phyloP scores from a whole-genome alignment of 73 alveolate genomes.

The Blepharisma stoltei region DNA sequence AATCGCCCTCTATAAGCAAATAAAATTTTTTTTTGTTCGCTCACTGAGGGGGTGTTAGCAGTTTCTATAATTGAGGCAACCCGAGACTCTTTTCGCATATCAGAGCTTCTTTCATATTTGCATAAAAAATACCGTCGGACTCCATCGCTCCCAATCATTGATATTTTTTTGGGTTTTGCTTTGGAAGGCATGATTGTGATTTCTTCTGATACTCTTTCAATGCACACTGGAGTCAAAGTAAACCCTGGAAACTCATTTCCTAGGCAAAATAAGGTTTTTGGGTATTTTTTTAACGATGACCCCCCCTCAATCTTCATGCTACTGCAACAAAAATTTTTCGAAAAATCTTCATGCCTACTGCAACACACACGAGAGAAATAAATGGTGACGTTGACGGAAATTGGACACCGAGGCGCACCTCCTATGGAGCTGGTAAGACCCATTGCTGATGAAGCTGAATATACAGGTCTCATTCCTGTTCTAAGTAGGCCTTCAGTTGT shows the following conservation, averaged over 20 bases:
- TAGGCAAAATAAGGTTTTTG: neutral
- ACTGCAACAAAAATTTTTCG: neutral
- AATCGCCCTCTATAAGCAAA: too few species aligned
- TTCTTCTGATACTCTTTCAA: neutral
- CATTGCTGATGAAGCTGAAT: too few species aligned
- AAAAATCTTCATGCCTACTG: neutral
- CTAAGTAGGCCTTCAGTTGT: too few species aligned
- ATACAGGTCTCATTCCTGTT: too few species aligned
- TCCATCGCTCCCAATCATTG: slow-evolving; percentile 55
- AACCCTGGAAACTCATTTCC: slow-evolving; percentile 22
- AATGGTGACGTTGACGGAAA: too few species aligned
- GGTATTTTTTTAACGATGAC: neutral
- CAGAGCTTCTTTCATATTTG: slow-evolving; percentile 59
- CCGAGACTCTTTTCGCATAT: slow-evolving; percentile 69
- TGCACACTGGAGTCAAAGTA: neutral
- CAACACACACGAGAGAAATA: too few species aligned
- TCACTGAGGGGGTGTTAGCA: too few species aligned
- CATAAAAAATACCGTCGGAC: slow-evolving; percentile 49
- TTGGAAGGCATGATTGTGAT: slow-evolving; percentile 36
- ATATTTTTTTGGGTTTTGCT: slow-evolving; percentile 73
- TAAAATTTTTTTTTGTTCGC: too few species aligned
- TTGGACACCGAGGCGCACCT: too few species aligned
- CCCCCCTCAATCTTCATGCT: neutral
- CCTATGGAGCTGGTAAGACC: too few species aligned
- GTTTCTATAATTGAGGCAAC: slow-evolving; percentile 47